Evolutionary conservation across 345 rosid species (phyloP).

Genomic region (Pistacia vera): DNA sequence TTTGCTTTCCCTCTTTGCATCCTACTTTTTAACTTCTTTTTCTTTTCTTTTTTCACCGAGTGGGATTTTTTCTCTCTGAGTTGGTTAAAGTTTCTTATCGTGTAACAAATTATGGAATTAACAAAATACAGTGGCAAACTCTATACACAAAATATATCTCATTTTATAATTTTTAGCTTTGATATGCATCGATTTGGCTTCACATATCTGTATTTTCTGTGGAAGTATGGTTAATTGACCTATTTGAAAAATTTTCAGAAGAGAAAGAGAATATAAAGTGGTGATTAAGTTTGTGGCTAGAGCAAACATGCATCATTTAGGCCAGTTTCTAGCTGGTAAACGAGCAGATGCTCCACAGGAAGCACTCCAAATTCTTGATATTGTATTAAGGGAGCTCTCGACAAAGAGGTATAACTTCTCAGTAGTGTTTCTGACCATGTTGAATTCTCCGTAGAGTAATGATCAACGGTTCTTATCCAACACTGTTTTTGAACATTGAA

Average conservation of each 20-base stretch:
- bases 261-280: slow-evolving; percentile 80
- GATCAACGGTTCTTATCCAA: slow-evolving; percentile 5
- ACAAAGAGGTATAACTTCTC: slow-evolving; percentile 54
- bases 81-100: slow-evolving; percentile 1
- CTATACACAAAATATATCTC: neutral
- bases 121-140: neutral
- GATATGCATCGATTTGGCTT: slow-evolving; percentile 2
- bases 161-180: neutral
- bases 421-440: neutral
- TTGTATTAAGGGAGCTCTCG: slow-evolving; percentile 88
- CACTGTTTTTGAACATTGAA: slow-evolving; percentile 21
- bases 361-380: slow-evolving; percentile 85
- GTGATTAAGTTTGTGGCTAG: slow-evolving; percentile 80
- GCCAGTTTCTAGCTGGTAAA: slow-evolving; percentile 89
- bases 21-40: neutral
- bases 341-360: slow-evolving; percentile 93
- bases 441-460: neutral
- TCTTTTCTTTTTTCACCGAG: neutral
- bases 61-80: slow-evolving; percentile 1
- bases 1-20: slow-evolving; percentile 4
- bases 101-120: neutral
- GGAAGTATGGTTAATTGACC: slow-evolving; percentile 11
- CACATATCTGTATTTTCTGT: neutral
- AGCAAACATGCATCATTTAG: slow-evolving; percentile 87
- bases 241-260: slow-evolving; percentile 45